Conservation (phyloP, 495 filamentous ascomycete species). For the Saxophila tyrrhenica region DNA sequence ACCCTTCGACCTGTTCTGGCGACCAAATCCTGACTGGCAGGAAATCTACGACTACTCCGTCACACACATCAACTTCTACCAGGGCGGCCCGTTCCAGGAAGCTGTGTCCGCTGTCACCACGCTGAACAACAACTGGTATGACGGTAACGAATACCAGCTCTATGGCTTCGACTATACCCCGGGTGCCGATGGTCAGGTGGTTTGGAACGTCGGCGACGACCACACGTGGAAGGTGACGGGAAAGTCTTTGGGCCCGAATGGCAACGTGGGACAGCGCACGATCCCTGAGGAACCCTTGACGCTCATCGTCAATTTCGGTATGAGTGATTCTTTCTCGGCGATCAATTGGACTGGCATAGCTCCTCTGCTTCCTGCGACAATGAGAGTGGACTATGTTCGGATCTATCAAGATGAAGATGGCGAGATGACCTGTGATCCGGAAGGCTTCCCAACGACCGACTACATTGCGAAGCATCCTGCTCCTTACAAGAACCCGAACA, state of each 20-base stretch:
- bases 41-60: conserved; percentile 19
- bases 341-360: conserved; percentile 23
- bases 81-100: conserved; percentile 25
- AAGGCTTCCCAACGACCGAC: conserved; percentile 54
- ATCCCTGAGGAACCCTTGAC: conserved; percentile 26
- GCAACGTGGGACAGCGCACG: conserved; percentile 24
- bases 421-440: conserved; percentile 59
- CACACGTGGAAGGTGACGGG: conserved; percentile 21
- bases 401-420: conserved; percentile 52
- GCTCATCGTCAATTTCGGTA: conserved; percentile 25
- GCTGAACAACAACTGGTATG: conserved; percentile 28
- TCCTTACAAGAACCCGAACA: conserved; percentile 54
- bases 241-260: conserved; percentile 24
- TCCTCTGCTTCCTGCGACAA: conserved; percentile 28
- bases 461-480: conserved; percentile 56
- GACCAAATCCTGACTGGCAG: conserved; percentile 21
- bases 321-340: conserved; percentile 18
- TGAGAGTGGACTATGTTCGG: conserved; percentile 63
- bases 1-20: conserved; percentile 25
- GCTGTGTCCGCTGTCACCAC: conserved; percentile 24
- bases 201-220: conserved; percentile 25
- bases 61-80: conserved; percentile 22
- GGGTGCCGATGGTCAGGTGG: conserved; percentile 20
- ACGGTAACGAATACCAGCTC: conserved; percentile 25
- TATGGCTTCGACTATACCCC: conserved; percentile 29